Conservation (phyloP, 768 basidiomycete genomes). For the Kwoniella sp. region DNA sequence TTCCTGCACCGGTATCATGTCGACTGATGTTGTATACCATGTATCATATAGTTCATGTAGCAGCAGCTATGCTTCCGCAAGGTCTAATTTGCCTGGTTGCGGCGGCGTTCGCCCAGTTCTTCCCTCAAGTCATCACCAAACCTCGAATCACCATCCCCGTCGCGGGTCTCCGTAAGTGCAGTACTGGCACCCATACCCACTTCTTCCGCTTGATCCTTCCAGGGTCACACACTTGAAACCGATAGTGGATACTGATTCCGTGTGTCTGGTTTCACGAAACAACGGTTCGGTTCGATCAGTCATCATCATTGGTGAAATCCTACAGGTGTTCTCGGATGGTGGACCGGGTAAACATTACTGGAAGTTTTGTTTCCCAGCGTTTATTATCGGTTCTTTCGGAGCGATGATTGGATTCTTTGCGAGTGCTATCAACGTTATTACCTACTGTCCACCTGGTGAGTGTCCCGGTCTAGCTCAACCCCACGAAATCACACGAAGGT, state of each 20-base stretch:
- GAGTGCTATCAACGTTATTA: conserved; percentile 37
- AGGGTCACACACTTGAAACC: too few species aligned
- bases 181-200: too few species aligned
- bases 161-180: conserved; percentile 35
- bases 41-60: conserved; percentile 40
- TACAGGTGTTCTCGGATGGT: conserved; percentile 46
- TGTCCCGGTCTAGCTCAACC: too few species aligned
- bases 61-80: conserved; percentile 47
- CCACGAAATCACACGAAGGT: neutral
- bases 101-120: conserved; percentile 29
- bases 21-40: too few species aligned
- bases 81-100: conserved; percentile 39
- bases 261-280: too few species aligned
- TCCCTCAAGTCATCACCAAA: conserved; percentile 43
- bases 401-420: conserved; percentile 37
- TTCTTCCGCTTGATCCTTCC: too few species aligned
- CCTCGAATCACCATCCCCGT: conserved; percentile 37
- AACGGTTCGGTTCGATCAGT: too few species aligned
- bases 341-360: conserved; percentile 50
- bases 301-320: conserved; percentile 36
- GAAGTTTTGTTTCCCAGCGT: conserved; percentile 49
- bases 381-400: conserved; percentile 41
- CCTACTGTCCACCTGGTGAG: conserved; percentile 41
- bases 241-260: too few species aligned
- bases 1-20: too few species aligned